These are phyloP conservation scores for Neopestalotiopsis sp. DNA, from an alignment of 2,329 filamentous ascomycete species.

Conservation along the genomic window DNA sequence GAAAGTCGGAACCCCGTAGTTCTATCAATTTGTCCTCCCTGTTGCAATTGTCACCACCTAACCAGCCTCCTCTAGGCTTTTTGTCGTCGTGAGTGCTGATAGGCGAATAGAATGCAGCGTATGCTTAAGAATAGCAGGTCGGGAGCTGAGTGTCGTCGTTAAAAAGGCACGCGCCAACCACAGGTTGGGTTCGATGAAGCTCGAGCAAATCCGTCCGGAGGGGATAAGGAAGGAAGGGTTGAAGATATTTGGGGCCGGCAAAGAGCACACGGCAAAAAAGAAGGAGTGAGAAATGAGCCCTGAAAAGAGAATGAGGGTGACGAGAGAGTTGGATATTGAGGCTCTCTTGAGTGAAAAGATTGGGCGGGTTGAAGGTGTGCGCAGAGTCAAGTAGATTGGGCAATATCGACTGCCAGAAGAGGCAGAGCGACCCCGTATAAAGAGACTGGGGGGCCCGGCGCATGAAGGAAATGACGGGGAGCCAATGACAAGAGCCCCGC, in stretches of 20 bases:
- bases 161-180: slow-evolving; percentile 3
- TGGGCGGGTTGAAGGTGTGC: slow-evolving; percentile 3
- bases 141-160: neutral
- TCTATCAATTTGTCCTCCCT: neutral
- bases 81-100: neutral
- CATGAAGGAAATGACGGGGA: slow-evolving; percentile 15
- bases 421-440: slow-evolving; percentile 14
- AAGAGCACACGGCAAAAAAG: neutral
- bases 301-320: slow-evolving; percentile 8
- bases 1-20: neutral
- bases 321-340: slow-evolving; percentile 11
- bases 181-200: neutral
- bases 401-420: slow-evolving; percentile 11
- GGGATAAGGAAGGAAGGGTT: neutral
- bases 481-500: slow-evolving; percentile 16
- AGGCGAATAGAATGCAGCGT: neutral
- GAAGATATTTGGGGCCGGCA: neutral
- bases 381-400: slow-evolving; percentile 10
- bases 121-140: neutral
- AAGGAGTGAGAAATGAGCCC: slow-evolving; percentile 2
- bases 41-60: neutral
- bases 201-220: neutral
- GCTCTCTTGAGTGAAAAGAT: slow-evolving; percentile 5
- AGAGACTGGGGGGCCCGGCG: slow-evolving; percentile 4
- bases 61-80: neutral